These are phyloP conservation scores for Penicillium psychrofluorescens DNA, from an alignment of 495 filamentous ascomycete species.

Conservation along the genomic window DNA sequence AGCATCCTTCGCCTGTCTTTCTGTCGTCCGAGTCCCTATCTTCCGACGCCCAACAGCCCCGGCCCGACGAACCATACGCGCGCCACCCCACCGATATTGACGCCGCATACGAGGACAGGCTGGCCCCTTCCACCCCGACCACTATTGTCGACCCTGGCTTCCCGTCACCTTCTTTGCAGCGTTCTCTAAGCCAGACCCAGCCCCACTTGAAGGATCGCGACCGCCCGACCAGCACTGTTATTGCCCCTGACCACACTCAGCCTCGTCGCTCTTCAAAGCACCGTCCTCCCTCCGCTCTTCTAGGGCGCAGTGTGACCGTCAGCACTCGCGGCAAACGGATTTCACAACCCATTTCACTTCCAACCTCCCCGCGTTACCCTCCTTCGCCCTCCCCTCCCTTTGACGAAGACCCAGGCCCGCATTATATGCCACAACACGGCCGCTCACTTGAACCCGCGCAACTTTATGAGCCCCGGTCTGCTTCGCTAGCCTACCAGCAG, in stretches of 20 bases:
- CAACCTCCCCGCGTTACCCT: constrained; percentile 13
- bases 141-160: constrained; percentile 8
- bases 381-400: background rate
- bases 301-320: constrained; percentile 15
- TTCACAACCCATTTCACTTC: constrained; percentile 17
- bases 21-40: constrained; percentile 17
- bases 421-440: too few relatives aligned
- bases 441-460: background rate
- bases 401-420: too few relatives aligned
- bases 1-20: background rate
- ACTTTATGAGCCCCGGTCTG: constrained; percentile 8
- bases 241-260: constrained; percentile 12
- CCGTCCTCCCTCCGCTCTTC: constrained; percentile 14
- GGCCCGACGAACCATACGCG: constrained; percentile 11
- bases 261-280: constrained; percentile 10
- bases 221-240: constrained; percentile 17
- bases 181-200: constrained; percentile 26
- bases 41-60: constrained; percentile 9
- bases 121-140: constrained; percentile 1
- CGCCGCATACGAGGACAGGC: background rate
- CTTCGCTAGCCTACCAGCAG: constrained; percentile 13
- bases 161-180: constrained; percentile 15
- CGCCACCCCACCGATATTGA: constrained; percentile 9
- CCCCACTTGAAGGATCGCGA: constrained; percentile 15
- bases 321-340: constrained; percentile 14